Evolutionary conservation across 139 green algal genomes (phyloP).

Genomic region (Micractinium sp.): DNA sequence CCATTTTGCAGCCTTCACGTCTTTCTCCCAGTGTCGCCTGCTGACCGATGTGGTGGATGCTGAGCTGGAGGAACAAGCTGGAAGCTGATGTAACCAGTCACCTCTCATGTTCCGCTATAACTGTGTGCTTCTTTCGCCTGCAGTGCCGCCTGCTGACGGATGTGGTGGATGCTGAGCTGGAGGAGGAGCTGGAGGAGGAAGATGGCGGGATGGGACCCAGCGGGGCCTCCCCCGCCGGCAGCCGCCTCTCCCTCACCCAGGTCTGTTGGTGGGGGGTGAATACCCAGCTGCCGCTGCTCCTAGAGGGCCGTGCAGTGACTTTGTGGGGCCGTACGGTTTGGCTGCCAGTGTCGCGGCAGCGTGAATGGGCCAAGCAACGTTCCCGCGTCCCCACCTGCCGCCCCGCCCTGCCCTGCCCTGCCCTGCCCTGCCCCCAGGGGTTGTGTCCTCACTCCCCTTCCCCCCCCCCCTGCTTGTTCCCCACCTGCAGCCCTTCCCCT

Average conservation of each 20-base stretch:
- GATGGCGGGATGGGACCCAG: background rate
- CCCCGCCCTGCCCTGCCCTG: too few species aligned
- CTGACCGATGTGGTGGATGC: too few species aligned
- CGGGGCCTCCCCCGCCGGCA: background rate
- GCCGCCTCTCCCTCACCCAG: slow-evolving; percentile 10
- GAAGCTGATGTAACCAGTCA: background rate
- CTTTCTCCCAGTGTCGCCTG: too few species aligned
- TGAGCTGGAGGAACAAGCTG: background rate
- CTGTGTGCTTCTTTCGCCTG: background rate
- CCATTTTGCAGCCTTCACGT: too few species aligned
- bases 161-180: slow-evolving; percentile 6
- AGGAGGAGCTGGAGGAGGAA: slow-evolving; percentile 6
- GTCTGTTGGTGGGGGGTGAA: background rate
- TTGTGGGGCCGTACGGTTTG: too few species aligned
- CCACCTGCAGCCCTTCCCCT: slow-evolving; percentile 55
- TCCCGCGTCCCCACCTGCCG: too few species aligned
- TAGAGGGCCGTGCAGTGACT: too few species aligned
- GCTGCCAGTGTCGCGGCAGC: too few species aligned
- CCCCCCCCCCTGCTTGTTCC: background rate
- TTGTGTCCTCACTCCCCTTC: too few species aligned
- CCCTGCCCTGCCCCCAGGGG: background rate
- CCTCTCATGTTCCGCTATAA: background rate
- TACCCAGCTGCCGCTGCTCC: background rate
- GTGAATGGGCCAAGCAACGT: too few species aligned
- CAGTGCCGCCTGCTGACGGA: slow-evolving; percentile 47